Percentiles rank a stretch among this genome's conserved stretches.
These are phyloP conservation scores for Suillus subaureus DNA, from an alignment of 768 basidiomycete genomes.

Conservation along the genomic window DNA sequence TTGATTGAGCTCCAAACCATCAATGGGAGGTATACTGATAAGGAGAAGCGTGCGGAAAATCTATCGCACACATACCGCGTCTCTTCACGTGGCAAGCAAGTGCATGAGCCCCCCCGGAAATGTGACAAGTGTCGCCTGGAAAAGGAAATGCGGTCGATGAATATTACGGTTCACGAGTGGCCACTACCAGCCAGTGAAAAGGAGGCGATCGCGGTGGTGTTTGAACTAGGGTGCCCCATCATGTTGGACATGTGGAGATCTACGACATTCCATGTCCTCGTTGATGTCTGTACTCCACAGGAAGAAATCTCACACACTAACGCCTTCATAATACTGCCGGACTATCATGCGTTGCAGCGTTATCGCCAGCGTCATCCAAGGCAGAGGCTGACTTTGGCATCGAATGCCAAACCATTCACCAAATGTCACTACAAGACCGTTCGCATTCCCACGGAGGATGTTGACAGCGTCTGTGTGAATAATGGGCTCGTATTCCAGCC, in stretches of 20 bases:
- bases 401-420: constrained; percentile 24
- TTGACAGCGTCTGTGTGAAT: constrained; percentile 27
- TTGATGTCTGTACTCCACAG: constrained; percentile 34
- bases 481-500: constrained; percentile 36
- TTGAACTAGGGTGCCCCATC: constrained; percentile 45
- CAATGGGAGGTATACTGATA: constrained; percentile 19
- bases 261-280: constrained; percentile 41
- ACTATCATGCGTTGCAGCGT: constrained; percentile 14
- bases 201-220: constrained; percentile 36
- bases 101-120: background rate
- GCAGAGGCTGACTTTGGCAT: constrained; percentile 25
- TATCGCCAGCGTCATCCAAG: constrained; percentile 21
- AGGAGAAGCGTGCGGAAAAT: background rate
- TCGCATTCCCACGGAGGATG: constrained; percentile 18
- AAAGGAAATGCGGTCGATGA: constrained; percentile 20
- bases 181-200: constrained; percentile 39
- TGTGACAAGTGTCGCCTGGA: constrained; percentile 36
- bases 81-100: background rate
- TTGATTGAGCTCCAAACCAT: background rate
- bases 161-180: constrained; percentile 47
- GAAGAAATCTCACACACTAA: background rate
- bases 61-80: background rate
- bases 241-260: constrained; percentile 47
- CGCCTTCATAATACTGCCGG: constrained; percentile 18
- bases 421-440: constrained; percentile 17